Percentiles rank a stretch among this genome's conserved stretches.
Evolutionary conservation across 768 basidiomycete species (phyloP).

Genomic region (Clitopilus passeckerianus): DNA sequence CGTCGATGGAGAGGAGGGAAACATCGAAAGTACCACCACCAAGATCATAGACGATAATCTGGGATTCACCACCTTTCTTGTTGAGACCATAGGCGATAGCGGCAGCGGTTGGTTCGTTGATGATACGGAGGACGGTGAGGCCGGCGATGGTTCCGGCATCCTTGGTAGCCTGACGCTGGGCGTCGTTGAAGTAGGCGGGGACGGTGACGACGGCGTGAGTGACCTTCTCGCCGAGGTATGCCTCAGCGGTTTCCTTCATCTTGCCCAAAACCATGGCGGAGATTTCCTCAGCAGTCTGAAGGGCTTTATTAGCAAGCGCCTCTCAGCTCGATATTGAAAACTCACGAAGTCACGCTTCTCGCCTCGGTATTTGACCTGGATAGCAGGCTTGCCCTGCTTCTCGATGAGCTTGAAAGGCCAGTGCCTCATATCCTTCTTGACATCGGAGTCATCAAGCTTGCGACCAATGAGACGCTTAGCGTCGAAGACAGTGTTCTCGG

Average conservation of each 20-base stretch:
- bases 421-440: slow-evolving; percentile 83
- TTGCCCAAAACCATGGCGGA: slow-evolving; percentile 93
- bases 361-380: slow-evolving; percentile 75
- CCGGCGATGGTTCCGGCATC: slow-evolving; percentile 95
- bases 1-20: slow-evolving; percentile 90
- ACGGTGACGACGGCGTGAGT: slow-evolving; percentile 98
- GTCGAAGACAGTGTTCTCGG: slow-evolving; percentile 92
- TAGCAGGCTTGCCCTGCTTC: slow-evolving; percentile 75
- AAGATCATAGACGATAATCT: slow-evolving; percentile 97
- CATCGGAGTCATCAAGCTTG: slow-evolving; percentile 74
- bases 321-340: slow-evolving; percentile 7
- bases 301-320: not conserved
- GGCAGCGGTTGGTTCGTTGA: slow-evolving; percentile 97
- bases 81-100: slow-evolving; percentile 98
- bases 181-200: slow-evolving; percentile 99
- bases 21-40: slow-evolving; percentile 99
- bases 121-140: slow-evolving; percentile 92
- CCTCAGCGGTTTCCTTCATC: slow-evolving; percentile 99
- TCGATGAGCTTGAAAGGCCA: slow-evolving; percentile 85
- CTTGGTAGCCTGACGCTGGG: slow-evolving; percentile 98
- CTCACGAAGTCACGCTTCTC: slow-evolving; percentile 81
- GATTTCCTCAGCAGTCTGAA: slow-evolving; percentile 87
- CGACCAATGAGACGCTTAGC: slow-evolving; percentile 95
- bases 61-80: slow-evolving; percentile 91
- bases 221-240: slow-evolving; percentile 93